Conservation (phyloP, 164 flowering plant species). For the Pachysandra terminalis region DNA sequence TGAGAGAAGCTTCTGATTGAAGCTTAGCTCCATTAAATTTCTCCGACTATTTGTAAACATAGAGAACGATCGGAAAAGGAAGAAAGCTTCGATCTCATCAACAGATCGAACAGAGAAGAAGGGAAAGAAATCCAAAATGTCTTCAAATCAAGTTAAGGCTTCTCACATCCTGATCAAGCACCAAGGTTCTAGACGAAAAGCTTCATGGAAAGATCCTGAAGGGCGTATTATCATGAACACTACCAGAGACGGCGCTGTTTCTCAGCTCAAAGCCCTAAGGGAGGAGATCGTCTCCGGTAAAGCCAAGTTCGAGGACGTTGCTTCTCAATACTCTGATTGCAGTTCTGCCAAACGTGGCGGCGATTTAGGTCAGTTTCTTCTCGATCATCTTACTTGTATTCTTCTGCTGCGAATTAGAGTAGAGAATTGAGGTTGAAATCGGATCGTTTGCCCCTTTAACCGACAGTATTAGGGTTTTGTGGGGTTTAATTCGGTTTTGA, state of each 20-base stretch:
- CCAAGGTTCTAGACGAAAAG: slow-evolving; percentile 78
- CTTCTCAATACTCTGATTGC: slow-evolving; percentile 74
- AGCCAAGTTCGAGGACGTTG: slow-evolving; percentile 68
- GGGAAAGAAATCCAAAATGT: too few relatives aligned
- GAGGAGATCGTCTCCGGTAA: slow-evolving; percentile 75
- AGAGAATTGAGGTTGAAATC: neutral
- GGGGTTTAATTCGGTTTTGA: too few relatives aligned
- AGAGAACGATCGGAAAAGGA: slow-evolving; percentile 8
- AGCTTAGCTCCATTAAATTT: too few relatives aligned
- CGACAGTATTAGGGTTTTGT: too few relatives aligned
- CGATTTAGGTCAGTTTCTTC: slow-evolving; percentile 67
- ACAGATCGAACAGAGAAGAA: neutral
- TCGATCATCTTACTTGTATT: neutral
- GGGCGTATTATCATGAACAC: slow-evolving; percentile 65
- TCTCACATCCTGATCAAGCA: slow-evolving; percentile 77
- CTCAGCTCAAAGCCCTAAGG: slow-evolving; percentile 62
- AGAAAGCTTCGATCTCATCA: slow-evolving; percentile 6
- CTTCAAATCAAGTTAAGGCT: too few relatives aligned
- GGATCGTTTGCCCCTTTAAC: too few relatives aligned
- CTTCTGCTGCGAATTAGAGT: too few relatives aligned
- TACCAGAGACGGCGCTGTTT: slow-evolving; percentile 65
- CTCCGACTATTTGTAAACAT: slow-evolving; percentile 28
- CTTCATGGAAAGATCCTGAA: slow-evolving; percentile 98
- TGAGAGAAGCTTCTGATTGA: too few relatives aligned
- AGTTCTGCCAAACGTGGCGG: slow-evolving; percentile 99